Evolutionary conservation across 2,329 filamentous ascomycete genomes (phyloP).

Genomic region (Cladosporium colombiae): DNA sequence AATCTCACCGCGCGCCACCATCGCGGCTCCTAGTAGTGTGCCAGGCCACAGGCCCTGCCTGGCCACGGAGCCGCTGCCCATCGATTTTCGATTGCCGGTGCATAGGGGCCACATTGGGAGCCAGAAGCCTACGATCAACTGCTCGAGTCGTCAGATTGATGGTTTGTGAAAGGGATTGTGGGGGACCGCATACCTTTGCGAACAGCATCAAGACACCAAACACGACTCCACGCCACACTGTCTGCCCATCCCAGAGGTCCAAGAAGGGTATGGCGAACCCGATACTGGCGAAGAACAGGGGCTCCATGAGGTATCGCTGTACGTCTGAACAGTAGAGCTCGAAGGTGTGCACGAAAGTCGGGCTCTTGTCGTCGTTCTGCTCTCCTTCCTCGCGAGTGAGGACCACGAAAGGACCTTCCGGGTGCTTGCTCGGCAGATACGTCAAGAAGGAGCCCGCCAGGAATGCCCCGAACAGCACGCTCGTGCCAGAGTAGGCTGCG

Average conservation of each 20-base stretch:
- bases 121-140: not conserved
- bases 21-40: slow-evolving; percentile 31
- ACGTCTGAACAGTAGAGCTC: slow-evolving; percentile 47
- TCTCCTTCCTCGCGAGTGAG: slow-evolving; percentile 34
- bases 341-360: slow-evolving; percentile 36
- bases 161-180: not conserved
- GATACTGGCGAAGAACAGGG: slow-evolving; percentile 37
- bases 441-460: slow-evolving; percentile 36
- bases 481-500: slow-evolving; percentile 35
- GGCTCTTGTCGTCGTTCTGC: slow-evolving; percentile 31
- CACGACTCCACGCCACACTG: slow-evolving; percentile 34
- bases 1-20: slow-evolving; percentile 36
- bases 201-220: slow-evolving; percentile 35
- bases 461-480: slow-evolving; percentile 36
- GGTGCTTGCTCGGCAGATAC: slow-evolving; percentile 32
- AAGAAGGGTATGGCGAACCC: slow-evolving; percentile 37
- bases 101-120: not conserved
- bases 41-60: slow-evolving; percentile 13
- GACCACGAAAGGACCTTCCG: slow-evolving; percentile 32
- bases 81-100: not conserved
- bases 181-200: slow-evolving; percentile 17
- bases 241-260: slow-evolving; percentile 34
- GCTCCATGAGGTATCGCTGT: slow-evolving; percentile 41
- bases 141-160: not conserved
- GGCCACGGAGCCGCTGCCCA: not conserved